phyloP scores from a whole-genome alignment of 108 stramenopile genomes.

The Conticribra guillardii region DNA sequence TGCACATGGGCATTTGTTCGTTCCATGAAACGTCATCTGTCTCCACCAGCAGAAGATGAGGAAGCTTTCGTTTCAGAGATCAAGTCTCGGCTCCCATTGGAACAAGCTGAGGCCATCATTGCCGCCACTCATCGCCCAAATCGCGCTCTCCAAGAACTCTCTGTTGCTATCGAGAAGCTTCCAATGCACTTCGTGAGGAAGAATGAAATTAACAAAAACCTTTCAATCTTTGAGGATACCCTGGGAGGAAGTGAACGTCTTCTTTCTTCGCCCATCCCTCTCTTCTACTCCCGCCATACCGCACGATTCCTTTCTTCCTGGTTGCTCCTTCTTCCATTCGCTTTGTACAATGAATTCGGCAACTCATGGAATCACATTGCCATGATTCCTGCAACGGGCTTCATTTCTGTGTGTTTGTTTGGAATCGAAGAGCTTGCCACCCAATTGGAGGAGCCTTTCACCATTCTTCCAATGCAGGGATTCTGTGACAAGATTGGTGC shows the following conservation, averaged over 20 bases:
- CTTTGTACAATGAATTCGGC: constrained; percentile 63
- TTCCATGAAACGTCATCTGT: constrained; percentile 67
- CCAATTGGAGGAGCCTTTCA: constrained; percentile 85
- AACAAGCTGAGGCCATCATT: constrained; percentile 62
- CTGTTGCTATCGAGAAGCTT: constrained; percentile 65
- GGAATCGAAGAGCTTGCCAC: constrained; percentile 84
- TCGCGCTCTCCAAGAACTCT: constrained; percentile 62
- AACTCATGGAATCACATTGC: constrained; percentile 69
- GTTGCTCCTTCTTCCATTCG: constrained; percentile 68
- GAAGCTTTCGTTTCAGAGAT: constrained; percentile 52
- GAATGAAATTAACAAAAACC: constrained; percentile 56
- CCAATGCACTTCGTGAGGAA: constrained; percentile 72
- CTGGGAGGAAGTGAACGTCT: constrained; percentile 59
- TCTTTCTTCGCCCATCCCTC: constrained; percentile 62
- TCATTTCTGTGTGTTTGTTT: constrained; percentile 62
- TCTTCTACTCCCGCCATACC: constrained; percentile 72
- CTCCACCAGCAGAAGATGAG: constrained; percentile 64
- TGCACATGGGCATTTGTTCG: constrained; percentile 73
- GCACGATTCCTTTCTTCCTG: constrained; percentile 72
- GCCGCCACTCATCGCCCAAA: constrained; percentile 65
- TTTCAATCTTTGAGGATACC: constrained; percentile 72
- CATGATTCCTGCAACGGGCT: constrained; percentile 66
- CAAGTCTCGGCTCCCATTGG: constrained; percentile 37
- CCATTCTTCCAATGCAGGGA: constrained; percentile 79
- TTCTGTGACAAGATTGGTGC: constrained; percentile 75